Base-by-base conservation (phyloP, 2,329 filamentous ascomycete species). In the Cladosporium sphaerospermum region DNA sequence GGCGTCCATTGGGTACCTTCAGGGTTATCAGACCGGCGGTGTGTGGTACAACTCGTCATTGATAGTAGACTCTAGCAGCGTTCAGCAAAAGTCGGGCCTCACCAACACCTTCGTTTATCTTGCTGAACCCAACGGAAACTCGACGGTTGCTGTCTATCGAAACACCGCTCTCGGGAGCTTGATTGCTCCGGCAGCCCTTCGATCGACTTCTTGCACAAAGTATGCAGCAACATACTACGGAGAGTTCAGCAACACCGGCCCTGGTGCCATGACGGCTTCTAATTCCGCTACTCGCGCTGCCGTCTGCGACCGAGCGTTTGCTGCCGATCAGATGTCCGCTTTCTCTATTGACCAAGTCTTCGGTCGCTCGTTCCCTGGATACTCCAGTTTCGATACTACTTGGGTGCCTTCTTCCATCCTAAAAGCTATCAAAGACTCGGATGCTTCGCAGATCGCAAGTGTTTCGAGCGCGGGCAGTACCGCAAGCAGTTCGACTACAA, bases 221-320 rank as follows among this genome's bases (percentile, higher is more conserved):
- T 51, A 47, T 37, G 46, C 36, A 13, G 46, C 36, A 13, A 52
- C 41, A 16, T 37, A 66, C 16, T 75, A 73, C 54, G 62, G 68
- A 2, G 75, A 77, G 61, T 77, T 70, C 50, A 58, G 56, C 16
- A 74, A 67, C 1, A 71, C 66, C 2, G 75, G 74, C 0, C 56
- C 66, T 1, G 74, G 75, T 1, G 68, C 70, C 16, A 75, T 74
- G 50, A 39, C 62, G 1, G 7, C 33, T 14, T 45, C 49, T 1
- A 66, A 63, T 42, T 73, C 74, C 45, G 57, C 58, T 2, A 63
- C 62, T 2, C 56, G 63, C 7, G 66, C 56, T 2, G 43, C 46
- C 2, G 73, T 71, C 31, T 52, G 49, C 42, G 65, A 74, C 11
- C 58, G 60, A 4, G 54, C 62, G 9, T 56, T 74, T 31, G 69